Conservation (phyloP, 176 grass and related monocot species). For the barley (Hordeum vulgare) region DNA sequence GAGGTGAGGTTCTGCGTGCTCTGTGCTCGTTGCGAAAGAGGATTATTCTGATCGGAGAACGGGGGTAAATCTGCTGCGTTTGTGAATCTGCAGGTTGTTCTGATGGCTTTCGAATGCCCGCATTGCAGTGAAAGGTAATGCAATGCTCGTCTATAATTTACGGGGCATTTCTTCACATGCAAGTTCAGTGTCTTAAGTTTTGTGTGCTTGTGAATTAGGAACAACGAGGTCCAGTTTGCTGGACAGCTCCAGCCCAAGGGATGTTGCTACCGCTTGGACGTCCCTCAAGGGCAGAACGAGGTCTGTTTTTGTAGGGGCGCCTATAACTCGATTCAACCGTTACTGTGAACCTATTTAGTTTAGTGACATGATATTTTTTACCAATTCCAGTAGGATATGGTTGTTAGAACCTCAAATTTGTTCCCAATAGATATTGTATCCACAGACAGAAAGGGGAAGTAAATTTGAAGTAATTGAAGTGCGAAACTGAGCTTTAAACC, state of each 20-base stretch:
- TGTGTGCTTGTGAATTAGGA: slow-evolving; percentile 33
- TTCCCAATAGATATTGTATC: not conserved
- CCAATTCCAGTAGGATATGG: not conserved
- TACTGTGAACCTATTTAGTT: not conserved
- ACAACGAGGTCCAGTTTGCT: slow-evolving; percentile 89
- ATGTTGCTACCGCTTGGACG: slow-evolving; percentile 53
- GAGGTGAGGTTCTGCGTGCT: too few relatives aligned
- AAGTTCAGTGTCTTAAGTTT: not conserved
- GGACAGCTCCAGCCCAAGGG: slow-evolving; percentile 70
- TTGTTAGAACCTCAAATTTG: not conserved
- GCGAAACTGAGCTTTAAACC: not conserved
- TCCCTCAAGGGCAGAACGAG: slow-evolving; percentile 45
- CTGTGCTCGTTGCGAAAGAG: too few relatives aligned
- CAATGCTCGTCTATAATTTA: not conserved
- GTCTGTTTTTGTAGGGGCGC: slow-evolving; percentile 13
- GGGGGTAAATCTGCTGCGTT: too few relatives aligned
- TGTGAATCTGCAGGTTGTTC: slow-evolving; percentile 48
- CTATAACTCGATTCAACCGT: not conserved
- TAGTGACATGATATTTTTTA: not conserved
- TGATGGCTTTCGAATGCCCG: slow-evolving; percentile 83
- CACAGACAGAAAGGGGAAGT: not conserved
- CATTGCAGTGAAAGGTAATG: slow-evolving; percentile 73
- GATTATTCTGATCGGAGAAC: too few relatives aligned
- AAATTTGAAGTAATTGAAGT: not conserved
- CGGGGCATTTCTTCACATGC: not conserved